Evolutionary conservation across 495 filamentous ascomycete species (phyloP).

Genomic region (Hypoxylon cercidicola): DNA sequence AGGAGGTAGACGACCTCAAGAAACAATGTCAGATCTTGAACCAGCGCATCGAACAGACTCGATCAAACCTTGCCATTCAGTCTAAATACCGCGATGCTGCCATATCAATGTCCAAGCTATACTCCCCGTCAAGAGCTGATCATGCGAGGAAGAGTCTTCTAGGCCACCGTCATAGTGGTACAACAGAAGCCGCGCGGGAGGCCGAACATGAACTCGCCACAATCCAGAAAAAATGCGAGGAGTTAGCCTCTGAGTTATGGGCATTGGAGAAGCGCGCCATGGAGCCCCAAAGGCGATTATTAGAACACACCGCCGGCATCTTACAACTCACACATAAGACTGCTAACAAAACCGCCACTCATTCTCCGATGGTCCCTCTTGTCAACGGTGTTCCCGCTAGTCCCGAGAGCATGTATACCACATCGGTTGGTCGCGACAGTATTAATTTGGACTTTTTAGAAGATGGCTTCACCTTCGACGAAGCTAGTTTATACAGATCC

Average conservation of each 20-base stretch:
- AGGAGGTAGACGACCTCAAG: constrained; percentile 91
- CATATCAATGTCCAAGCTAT: constrained; percentile 80
- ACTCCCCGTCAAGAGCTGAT: constrained; percentile 59
- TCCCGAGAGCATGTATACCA: constrained; percentile 73
- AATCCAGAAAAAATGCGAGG: constrained; percentile 84
- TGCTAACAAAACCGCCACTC: constrained; percentile 30
- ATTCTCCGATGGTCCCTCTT: constrained; percentile 56
- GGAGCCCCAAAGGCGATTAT: constrained; percentile 73
- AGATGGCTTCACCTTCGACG: constrained; percentile 74
- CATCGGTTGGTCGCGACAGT: constrained; percentile 64
- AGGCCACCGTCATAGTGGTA: constrained; percentile 56
- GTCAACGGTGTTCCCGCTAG: constrained; percentile 68
- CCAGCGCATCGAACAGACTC: constrained; percentile 79
- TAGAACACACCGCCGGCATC: constrained; percentile 93
- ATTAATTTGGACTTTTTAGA: constrained; percentile 56
- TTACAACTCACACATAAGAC: constrained; percentile 86
- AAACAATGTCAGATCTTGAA: constrained; percentile 77
- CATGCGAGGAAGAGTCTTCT: constrained; percentile 64
- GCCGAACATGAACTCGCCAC: constrained; percentile 78
- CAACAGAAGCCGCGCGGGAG: constrained; percentile 59
- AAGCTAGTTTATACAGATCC: constrained; percentile 79
- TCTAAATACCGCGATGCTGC: constrained; percentile 94
- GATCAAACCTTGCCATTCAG: constrained; percentile 87
- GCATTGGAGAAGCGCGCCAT: constrained; percentile 76
- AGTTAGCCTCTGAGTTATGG: constrained; percentile 82